phyloP scores from a whole-genome alignment of 176 grass and related monocot species.

The Aegilops bicornis region DNA sequence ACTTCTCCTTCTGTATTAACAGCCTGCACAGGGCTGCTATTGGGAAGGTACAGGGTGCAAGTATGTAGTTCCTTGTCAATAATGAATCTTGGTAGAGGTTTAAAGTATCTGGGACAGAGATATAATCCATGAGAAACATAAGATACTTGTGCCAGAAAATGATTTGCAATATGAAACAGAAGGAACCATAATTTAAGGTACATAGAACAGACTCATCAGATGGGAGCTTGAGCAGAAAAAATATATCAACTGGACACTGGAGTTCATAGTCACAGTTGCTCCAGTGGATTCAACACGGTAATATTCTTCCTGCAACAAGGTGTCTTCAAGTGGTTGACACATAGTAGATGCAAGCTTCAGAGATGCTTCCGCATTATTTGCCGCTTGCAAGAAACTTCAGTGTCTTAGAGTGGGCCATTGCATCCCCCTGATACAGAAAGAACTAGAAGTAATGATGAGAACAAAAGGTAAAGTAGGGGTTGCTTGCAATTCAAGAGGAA shows the following conservation, averaged over 20 bases:
- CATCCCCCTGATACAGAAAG: slow-evolving; percentile 54
- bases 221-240: slow-evolving; percentile 81
- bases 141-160: slow-evolving; percentile 15
- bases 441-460: background rate
- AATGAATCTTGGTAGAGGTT: slow-evolving; percentile 60
- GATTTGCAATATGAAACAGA: slow-evolving; percentile 11
- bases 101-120: slow-evolving; percentile 60
- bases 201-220: slow-evolving; percentile 59
- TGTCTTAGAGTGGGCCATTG: slow-evolving; percentile 36
- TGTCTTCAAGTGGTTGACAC: slow-evolving; percentile 47
- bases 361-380: slow-evolving; percentile 80
- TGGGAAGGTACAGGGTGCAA: slow-evolving; percentile 64
- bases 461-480: background rate
- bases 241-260: slow-evolving; percentile 66
- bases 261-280: slow-evolving; percentile 69
- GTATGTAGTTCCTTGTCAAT: slow-evolving; percentile 47
- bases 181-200: slow-evolving; percentile 9
- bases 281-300: slow-evolving; percentile 69
- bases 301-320: slow-evolving; percentile 38
- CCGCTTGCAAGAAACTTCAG: slow-evolving; percentile 48
- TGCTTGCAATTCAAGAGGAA: slow-evolving; percentile 1
- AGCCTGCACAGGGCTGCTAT: slow-evolving; percentile 55
- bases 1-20: slow-evolving; percentile 35
- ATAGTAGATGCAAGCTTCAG: slow-evolving; percentile 40
- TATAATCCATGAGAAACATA: slow-evolving; percentile 5